Percentiles rank a stretch among this genome's conserved stretches.
phyloP scores from a whole-genome alignment of 805 yeast species.

The Hanseniaspora thailandica region DNA sequence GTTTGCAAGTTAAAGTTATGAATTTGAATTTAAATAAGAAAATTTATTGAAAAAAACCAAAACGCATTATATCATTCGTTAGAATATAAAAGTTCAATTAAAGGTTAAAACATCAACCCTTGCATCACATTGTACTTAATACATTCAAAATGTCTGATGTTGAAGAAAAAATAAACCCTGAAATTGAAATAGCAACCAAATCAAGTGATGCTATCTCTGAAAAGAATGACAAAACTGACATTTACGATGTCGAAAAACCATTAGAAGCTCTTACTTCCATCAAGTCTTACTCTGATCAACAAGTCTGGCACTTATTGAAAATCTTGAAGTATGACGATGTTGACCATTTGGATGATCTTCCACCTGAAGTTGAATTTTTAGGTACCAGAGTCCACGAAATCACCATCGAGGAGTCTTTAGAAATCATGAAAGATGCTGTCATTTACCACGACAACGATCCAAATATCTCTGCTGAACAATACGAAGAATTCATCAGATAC shows the following conservation, averaged over 20 bases:
- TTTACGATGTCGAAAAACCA: background rate
- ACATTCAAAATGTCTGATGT: constrained; percentile 1
- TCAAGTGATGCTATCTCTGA: background rate
- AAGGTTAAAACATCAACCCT: too few relatives aligned
- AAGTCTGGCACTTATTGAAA: constrained; percentile 14
- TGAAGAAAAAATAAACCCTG: constrained; percentile 29
- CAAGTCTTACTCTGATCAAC: constrained; percentile 14
- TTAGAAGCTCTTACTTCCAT: constrained; percentile 12
- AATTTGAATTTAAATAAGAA: too few relatives aligned
- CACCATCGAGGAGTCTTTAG: constrained; percentile 31
- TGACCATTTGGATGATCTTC: constrained; percentile 18
- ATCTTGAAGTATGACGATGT: constrained; percentile 15
- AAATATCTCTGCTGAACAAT: constrained; percentile 34
- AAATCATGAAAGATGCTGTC: constrained; percentile 32
- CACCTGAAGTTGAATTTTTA: constrained; percentile 29
- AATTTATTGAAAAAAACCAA: too few relatives aligned
- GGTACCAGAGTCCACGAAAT: constrained; percentile 32
- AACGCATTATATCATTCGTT: background rate
- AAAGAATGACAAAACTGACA: background rate
- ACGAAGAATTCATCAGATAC: constrained; percentile 27
- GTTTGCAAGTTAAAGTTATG: too few relatives aligned
- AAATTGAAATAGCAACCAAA: constrained; percentile 27
- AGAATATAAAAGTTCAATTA: too few relatives aligned
- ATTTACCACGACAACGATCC: constrained; percentile 38
- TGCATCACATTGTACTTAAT: too few relatives aligned